Evolutionary conservation across 768 basidiomycete species (phyloP).

Genomic region (Mycena albidolilacea): DNA sequence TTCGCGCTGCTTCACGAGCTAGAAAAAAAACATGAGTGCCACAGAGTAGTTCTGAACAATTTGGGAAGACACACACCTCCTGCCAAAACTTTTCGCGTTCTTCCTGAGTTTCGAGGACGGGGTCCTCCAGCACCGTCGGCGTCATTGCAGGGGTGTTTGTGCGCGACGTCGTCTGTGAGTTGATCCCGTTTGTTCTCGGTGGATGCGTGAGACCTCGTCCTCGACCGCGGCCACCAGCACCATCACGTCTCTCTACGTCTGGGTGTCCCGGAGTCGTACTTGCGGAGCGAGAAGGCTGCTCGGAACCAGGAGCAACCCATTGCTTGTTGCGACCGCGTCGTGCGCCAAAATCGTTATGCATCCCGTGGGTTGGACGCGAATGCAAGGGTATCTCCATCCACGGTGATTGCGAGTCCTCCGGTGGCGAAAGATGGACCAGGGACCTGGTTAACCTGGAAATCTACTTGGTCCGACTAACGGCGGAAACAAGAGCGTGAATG

Average conservation of each 20-base stretch:
- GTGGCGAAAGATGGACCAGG: neutral
- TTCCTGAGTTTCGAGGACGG: constrained; percentile 69
- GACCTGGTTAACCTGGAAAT: neutral
- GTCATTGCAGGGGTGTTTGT: constrained; percentile 59
- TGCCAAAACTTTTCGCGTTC: constrained; percentile 80
- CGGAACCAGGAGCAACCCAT: constrained; percentile 64
- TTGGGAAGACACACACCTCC: constrained; percentile 65
- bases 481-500: neutral
- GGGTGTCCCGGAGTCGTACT: constrained; percentile 53
- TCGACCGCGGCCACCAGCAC: constrained; percentile 72
- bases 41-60: neutral
- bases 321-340: constrained; percentile 68
- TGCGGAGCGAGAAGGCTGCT: constrained; percentile 53
- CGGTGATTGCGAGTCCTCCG: neutral
- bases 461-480: neutral
- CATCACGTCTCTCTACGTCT: constrained; percentile 74
- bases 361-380: constrained; percentile 29
- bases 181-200: constrained; percentile 50
- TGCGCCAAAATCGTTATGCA: constrained; percentile 42
- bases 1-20: constrained; percentile 85
- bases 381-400: constrained; percentile 35
- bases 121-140: constrained; percentile 60
- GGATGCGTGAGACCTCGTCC: constrained; percentile 54
- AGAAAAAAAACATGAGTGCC: constrained; percentile 18
- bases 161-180: constrained; percentile 53